phyloP scores from a whole-genome alignment of 1,139 yeast genomes.

The Debaryomyces coudertii region DNA sequence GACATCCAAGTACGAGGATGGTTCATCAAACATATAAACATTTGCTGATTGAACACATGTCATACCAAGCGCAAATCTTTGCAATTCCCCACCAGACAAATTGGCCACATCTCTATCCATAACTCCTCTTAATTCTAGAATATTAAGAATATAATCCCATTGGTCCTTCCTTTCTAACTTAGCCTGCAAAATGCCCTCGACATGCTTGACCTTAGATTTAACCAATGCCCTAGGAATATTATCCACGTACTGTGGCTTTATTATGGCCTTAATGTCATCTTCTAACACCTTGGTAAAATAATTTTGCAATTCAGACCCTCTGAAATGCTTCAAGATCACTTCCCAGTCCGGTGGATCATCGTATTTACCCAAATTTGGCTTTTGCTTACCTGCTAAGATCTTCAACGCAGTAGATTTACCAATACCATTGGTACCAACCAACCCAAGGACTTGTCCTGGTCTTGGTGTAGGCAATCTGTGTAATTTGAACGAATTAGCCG shows the following conservation, averaged over 20 bases:
- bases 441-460: constrained; percentile 97
- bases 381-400: constrained; percentile 97
- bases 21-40: constrained; percentile 99
- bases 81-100: constrained; percentile 97
- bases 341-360: constrained; percentile 98
- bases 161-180: constrained; percentile 69
- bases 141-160: constrained; percentile 62
- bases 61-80: constrained; percentile 97
- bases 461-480: constrained; percentile 98
- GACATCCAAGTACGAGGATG: constrained; percentile 96
- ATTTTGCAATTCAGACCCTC: constrained; percentile 97
- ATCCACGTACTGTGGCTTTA: constrained; percentile 97
- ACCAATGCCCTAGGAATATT: constrained; percentile 92
- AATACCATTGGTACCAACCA: constrained; percentile 98
- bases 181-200: constrained; percentile 77
- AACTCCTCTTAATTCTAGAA: constrained; percentile 73
- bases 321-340: constrained; percentile 83
- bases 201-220: constrained; percentile 85
- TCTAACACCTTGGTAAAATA: constrained; percentile 92
- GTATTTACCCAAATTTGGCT: constrained; percentile 91
- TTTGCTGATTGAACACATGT: constrained; percentile 94
- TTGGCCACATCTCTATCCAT: constrained; percentile 84
- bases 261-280: constrained; percentile 90
- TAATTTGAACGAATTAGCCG: constrained; percentile 95
- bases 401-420: constrained; percentile 98